Base-by-base conservation (phyloP, 805 yeast species). In the Hanseniaspora lindneri region DNA sequence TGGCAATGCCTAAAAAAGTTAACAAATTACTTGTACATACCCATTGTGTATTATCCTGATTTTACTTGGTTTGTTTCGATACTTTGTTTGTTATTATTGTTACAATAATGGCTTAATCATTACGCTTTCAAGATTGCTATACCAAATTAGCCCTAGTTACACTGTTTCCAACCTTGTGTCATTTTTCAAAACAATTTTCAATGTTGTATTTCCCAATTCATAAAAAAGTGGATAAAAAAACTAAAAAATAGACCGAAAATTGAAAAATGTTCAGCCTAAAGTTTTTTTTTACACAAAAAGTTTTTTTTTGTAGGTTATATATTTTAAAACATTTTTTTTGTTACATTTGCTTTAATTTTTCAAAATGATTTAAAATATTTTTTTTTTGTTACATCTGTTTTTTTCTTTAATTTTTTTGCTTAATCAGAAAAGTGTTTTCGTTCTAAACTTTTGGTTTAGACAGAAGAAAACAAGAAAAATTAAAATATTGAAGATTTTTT, bases 41-140 rank as follows among this genome's bases (percentile, higher is more conserved):
- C 41, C 41, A 37, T 37, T 37, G 28, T 37, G 41, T 37, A 37
- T 37, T 37, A 37, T 37, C 41, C 41, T 37, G 25, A 23, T 37
- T 37, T 23, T 37, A 37, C 41, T 37, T 37, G 41, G 41, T 37
- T 36, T 36, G 6, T 30, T 30, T 30, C 33, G 13, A 17, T 4
- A 16, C 13, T 4, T 19, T 33, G 19, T 7, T 33, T 33, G 6
- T 14, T 33, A 5, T 33, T 7, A 17, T 33, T 33, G 16, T 16
- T 33, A n/a, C n/a, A n/a, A n/a, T n/a, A n/a, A n/a, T n/a, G n/a
- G n/a, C n/a, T n/a, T n/a, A n/a, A 11, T 8, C 6, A 30, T 5
- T 33, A 33, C 4, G 20, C 20, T 33, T 17, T n/a, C 8, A 33
- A 33, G n/a, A 8, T 13, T 7, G n/a, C 16, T 30, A 30, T 13